Evolutionary conservation across 2,329 filamentous ascomycete genomes (phyloP), one percentile per base, ranked within the genome.

Genomic region (Stachybotrys chartarum): DNA sequence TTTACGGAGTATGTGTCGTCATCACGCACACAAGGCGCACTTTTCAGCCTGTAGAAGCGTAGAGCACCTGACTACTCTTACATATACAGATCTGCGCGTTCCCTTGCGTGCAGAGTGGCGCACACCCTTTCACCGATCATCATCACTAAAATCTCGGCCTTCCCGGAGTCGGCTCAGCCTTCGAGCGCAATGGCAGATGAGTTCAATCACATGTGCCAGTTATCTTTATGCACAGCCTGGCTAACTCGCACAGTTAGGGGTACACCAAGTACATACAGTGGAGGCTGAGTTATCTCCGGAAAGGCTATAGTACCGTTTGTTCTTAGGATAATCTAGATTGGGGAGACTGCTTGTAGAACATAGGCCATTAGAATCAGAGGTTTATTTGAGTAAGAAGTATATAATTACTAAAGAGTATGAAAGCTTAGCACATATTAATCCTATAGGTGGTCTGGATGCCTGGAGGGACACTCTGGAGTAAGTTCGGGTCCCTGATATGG

Each of bases 21-120:
- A 50, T 50, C 24, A 50, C 48, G 48, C 48, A 50, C 48, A 50
- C 30, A 50, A 50, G 48, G 48, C 48, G 48, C 24, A 50, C 48
- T 50, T 47, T 47, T 47, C 35, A 7, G 45, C 45, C 45, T 47
- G 45, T 7, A 47, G 45, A 47, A 47, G 45, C 45, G 7, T 16
- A 47, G 45, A 47, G 45, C 45, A 47, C 45, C 45, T 47, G 45
- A 47, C 45, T 47, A 47, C 16, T 47, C 14, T 47, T 47, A 47
- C 45, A 47, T 47, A 16, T 47, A 47, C 7, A 47, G 45, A n/a
- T 47, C 45, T 47, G 45, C 45, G 45, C 45, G 45, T 47, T 47
- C 14, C 45, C 7, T 47, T 47, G 45, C 45, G 45, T 47, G 45
- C 39, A 44, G 39, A 8, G 39, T 47, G 45, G 45, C 45, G 45